A percentile compares a stretch with the other conserved stretches of the same genome.
Evolutionary conservation across 495 filamentous ascomycete species (phyloP).

Genomic region (Melanomma pulvis-pyrius): DNA sequence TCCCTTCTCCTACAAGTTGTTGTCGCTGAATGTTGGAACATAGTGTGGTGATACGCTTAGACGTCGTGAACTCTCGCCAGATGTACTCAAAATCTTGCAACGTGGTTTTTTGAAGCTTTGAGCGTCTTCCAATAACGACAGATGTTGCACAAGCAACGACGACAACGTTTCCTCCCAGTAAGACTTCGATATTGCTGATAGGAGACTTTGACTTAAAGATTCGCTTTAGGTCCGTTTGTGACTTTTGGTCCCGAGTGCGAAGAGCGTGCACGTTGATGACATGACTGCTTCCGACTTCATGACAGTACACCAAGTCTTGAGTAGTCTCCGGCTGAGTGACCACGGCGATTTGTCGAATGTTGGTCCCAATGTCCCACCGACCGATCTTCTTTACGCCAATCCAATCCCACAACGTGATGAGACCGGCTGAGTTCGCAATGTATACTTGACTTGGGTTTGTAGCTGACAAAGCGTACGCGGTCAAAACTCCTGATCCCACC

Average conservation of each 20-base stretch:
- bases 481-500: constrained; percentile 45
- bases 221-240: constrained; percentile 28
- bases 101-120: constrained; percentile 12
- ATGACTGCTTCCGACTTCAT: constrained; percentile 23
- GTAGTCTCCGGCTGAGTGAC: constrained; percentile 1
- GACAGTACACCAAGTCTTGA: constrained; percentile 31
- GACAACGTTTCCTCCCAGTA: constrained; percentile 47
- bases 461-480: constrained; percentile 63
- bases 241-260: constrained; percentile 13
- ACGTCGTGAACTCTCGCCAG: constrained; percentile 57
- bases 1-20: constrained; percentile 4
- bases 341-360: constrained; percentile 45
- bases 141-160: constrained; percentile 45
- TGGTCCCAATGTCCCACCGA: constrained; percentile 53
- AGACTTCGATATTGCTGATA: constrained; percentile 42
- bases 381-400: constrained; percentile 55
- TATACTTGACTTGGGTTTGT: constrained; percentile 62
- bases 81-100: constrained; percentile 48
- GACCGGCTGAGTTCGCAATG: constrained; percentile 67
- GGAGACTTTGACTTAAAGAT: constrained; percentile 30
- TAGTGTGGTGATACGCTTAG: constrained; percentile 61
- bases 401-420: constrained; percentile 78
- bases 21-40: constrained; percentile 51
- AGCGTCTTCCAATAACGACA: constrained; percentile 39
- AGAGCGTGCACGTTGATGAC: constrained; percentile 33